phyloP scores from a whole-genome alignment of 2,329 filamentous ascomycete species.

The Aspergillus puulaauensis region DNA sequence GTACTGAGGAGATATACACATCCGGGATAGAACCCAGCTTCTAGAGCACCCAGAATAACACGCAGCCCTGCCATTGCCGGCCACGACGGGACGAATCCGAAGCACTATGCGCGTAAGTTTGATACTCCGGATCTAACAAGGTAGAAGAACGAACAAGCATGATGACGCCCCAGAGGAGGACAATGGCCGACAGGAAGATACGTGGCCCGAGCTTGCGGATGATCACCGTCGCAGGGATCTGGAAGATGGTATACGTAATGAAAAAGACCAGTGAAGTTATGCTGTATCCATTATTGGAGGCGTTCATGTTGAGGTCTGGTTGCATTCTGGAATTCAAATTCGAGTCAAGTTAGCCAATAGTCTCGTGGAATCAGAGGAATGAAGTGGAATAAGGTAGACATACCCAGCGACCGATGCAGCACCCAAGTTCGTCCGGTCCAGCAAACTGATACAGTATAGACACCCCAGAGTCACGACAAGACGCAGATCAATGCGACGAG shows the following conservation, averaged over 20 bases:
- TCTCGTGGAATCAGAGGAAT: background rate
- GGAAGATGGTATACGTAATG: slow-evolving; percentile 69
- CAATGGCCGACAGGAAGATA: slow-evolving; percentile 27
- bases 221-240: slow-evolving; percentile 69
- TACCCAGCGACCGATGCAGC: slow-evolving; percentile 17
- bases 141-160: background rate
- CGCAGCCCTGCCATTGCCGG: slow-evolving; percentile 55
- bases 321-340: slow-evolving; percentile 13
- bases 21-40: slow-evolving; percentile 12
- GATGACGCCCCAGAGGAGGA: slow-evolving; percentile 11
- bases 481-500: slow-evolving; percentile 12
- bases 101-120: slow-evolving; percentile 12
- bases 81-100: slow-evolving; percentile 34
- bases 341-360: background rate
- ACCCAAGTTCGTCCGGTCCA: slow-evolving; percentile 18
- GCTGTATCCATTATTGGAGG: slow-evolving; percentile 17
- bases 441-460: slow-evolving; percentile 13
- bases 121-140: too few species aligned
- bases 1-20: slow-evolving; percentile 7
- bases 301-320: slow-evolving; percentile 13
- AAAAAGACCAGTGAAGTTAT: slow-evolving; percentile 62
- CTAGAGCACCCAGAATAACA: slow-evolving; percentile 40
- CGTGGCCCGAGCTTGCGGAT: slow-evolving; percentile 62
- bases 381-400: too few species aligned
- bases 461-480: slow-evolving; percentile 12